Evolutionary conservation across 768 basidiomycete species (phyloP).

Genomic region (Russula compacta): DNA sequence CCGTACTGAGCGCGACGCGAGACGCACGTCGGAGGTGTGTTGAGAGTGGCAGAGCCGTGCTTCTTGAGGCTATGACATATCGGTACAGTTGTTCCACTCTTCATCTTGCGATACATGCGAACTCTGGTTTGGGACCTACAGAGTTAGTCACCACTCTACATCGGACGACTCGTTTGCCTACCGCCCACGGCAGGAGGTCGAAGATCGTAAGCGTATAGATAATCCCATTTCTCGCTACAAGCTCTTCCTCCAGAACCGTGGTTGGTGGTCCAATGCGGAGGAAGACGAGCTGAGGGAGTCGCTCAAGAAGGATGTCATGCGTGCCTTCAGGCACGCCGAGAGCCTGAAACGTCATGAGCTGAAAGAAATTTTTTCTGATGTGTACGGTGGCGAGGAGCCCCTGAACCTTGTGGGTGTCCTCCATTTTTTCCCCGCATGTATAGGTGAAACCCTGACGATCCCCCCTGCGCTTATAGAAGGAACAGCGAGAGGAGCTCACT

Average conservation of each 20-base stretch:
- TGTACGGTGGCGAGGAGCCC: constrained; percentile 78
- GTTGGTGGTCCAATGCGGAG: constrained; percentile 76
- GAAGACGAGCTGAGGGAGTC: constrained; percentile 64
- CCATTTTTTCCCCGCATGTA: not conserved
- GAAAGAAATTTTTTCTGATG: constrained; percentile 77
- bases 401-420: constrained; percentile 65
- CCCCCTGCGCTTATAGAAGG: constrained; percentile 40
- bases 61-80: constrained; percentile 89
- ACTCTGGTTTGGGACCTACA: constrained; percentile 23
- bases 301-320: constrained; percentile 66
- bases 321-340: constrained; percentile 73
- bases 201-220: constrained; percentile 84
- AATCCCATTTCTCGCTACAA: constrained; percentile 82
- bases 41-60: constrained; percentile 70
- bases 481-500: constrained; percentile 75
- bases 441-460: constrained; percentile 3
- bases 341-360: constrained; percentile 56
- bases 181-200: constrained; percentile 80
- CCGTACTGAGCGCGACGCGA: constrained; percentile 64
- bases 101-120: not conserved
- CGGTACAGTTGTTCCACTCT: constrained; percentile 36
- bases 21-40: constrained; percentile 66
- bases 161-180: constrained; percentile 97
- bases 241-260: constrained; percentile 70
- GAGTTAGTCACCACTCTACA: constrained; percentile 90